Percentiles rank a stretch among this genome's conserved stretches.
phyloP scores from a whole-genome alignment of 2,329 filamentous ascomycete species.

The Fusarium poae region DNA sequence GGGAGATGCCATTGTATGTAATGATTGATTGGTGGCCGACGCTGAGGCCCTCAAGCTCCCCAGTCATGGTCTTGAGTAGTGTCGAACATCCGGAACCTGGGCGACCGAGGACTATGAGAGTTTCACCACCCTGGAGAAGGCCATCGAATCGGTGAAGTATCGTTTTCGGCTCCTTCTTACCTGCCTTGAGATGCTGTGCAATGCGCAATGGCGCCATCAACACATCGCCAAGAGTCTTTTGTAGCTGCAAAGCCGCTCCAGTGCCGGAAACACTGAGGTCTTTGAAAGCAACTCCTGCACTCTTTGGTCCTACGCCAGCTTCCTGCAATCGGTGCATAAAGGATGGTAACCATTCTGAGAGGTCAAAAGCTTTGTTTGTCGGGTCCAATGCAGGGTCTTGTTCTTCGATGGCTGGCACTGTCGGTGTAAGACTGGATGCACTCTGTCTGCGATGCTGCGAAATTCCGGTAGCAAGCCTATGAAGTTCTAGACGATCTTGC shows the following conservation, averaged over 20 bases:
- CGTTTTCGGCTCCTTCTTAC: slow-evolving; percentile 20
- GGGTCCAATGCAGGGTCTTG: slow-evolving; percentile 16
- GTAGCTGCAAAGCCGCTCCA: slow-evolving; percentile 54
- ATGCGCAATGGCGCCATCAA: slow-evolving; percentile 5
- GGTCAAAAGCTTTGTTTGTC: slow-evolving; percentile 21
- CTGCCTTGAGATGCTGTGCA: slow-evolving; percentile 2
- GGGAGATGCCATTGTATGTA: slow-evolving; percentile 73
- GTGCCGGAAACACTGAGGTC: slow-evolving; percentile 59
- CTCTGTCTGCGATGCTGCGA: slow-evolving; percentile 20
- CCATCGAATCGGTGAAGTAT: slow-evolving; percentile 33
- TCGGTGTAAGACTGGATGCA: background rate
- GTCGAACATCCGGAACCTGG: slow-evolving; percentile 55
- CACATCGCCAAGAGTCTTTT: slow-evolving; percentile 55
- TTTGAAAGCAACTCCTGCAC: slow-evolving; percentile 57
- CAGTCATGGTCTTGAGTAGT: slow-evolving; percentile 30
- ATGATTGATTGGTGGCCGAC: slow-evolving; percentile 65
- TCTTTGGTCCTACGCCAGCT: slow-evolving; percentile 11
- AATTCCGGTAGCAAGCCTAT: slow-evolving; percentile 28
- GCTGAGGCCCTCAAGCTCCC: slow-evolving; percentile 61
- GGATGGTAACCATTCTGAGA: slow-evolving; percentile 29
- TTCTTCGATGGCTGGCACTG: slow-evolving; percentile 1
- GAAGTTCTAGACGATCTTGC: slow-evolving; percentile 19
- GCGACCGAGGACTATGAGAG: slow-evolving; percentile 46
- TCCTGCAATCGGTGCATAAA: slow-evolving; percentile 17
- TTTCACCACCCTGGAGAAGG: slow-evolving; percentile 19